A percentile compares a stretch with the other conserved stretches of the same genome.
These are phyloP conservation scores for Chrysanthemum lavandulifolium DNA, from an alignment of 129 eudicot species.

Conservation along the genomic window DNA sequence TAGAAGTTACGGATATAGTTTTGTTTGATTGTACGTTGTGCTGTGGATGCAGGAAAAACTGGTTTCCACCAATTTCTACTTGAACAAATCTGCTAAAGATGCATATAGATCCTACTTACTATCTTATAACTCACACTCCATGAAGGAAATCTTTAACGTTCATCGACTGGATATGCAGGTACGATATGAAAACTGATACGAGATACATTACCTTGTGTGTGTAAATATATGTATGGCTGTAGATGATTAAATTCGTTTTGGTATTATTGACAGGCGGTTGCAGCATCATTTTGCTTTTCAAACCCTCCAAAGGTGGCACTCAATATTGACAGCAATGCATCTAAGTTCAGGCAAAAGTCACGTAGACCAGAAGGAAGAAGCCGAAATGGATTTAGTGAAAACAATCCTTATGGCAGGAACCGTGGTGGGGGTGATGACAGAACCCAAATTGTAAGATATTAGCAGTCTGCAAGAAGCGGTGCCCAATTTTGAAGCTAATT, in stretches of 20 bases:
- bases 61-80: conserved; percentile 61
- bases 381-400: conserved; percentile 62
- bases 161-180: conserved; percentile 90
- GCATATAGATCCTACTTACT: conserved; percentile 80
- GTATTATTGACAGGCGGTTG: conserved; percentile 66
- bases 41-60: conserved; percentile 68
- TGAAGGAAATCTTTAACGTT: conserved; percentile 86
- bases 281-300: conserved; percentile 80
- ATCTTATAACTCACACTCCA: conserved; percentile 86
- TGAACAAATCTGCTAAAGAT: conserved; percentile 91
- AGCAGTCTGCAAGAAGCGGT: conserved; percentile 17
- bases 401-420: conserved; percentile 69
- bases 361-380: conserved; percentile 54
- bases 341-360: conserved; percentile 61
- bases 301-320: conserved; percentile 75
- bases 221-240: neutral
- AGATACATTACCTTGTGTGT: too few species aligned
- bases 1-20: neutral
- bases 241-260: neutral
- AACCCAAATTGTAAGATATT: conserved; percentile 61
- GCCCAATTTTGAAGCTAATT: conserved; percentile 12
- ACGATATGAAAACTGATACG: neutral
- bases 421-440: conserved; percentile 29
- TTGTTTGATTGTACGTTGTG: neutral
- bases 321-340: conserved; percentile 74